These are phyloP conservation scores for Pseudogymnoascus sp. DNA, from an alignment of 2,329 filamentous ascomycete species.

Conservation along the genomic window DNA sequence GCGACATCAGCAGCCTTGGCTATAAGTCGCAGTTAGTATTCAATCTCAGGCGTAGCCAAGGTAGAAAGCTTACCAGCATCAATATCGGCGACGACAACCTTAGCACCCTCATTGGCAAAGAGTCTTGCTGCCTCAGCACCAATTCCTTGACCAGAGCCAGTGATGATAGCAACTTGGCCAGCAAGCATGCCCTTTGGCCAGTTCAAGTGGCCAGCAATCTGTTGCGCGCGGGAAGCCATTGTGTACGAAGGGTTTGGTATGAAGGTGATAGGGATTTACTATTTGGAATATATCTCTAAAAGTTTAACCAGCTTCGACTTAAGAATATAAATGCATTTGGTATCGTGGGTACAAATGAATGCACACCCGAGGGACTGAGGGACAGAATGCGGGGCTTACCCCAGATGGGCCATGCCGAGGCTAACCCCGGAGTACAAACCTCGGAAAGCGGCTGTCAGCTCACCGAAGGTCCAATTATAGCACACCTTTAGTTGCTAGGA, in stretches of 20 bases:
- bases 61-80: slow-evolving; percentile 48
- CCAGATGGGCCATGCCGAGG: slow-evolving; percentile 1
- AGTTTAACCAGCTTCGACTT: neutral
- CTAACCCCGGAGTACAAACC: neutral
- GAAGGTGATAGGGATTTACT: neutral
- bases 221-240: slow-evolving; percentile 47
- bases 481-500: neutral
- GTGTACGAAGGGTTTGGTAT: neutral
- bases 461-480: slow-evolving; percentile 5
- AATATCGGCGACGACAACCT: slow-evolving; percentile 76
- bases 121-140: slow-evolving; percentile 74
- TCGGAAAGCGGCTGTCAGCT: neutral
- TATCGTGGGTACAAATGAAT: neutral
- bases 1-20: slow-evolving; percentile 63
- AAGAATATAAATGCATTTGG: neutral
- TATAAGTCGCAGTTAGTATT: slow-evolving; percentile 28
- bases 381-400: neutral
- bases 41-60: slow-evolving; percentile 9
- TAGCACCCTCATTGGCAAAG: slow-evolving; percentile 82
- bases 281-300: neutral
- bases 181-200: slow-evolving; percentile 71
- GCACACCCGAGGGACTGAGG: neutral
- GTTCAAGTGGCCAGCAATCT: slow-evolving; percentile 72
- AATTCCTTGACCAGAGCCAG: slow-evolving; percentile 78
- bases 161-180: slow-evolving; percentile 80